phyloP scores from a whole-genome alignment of 371 early-diverging fungal genomes.

The Mortierella sp. region DNA sequence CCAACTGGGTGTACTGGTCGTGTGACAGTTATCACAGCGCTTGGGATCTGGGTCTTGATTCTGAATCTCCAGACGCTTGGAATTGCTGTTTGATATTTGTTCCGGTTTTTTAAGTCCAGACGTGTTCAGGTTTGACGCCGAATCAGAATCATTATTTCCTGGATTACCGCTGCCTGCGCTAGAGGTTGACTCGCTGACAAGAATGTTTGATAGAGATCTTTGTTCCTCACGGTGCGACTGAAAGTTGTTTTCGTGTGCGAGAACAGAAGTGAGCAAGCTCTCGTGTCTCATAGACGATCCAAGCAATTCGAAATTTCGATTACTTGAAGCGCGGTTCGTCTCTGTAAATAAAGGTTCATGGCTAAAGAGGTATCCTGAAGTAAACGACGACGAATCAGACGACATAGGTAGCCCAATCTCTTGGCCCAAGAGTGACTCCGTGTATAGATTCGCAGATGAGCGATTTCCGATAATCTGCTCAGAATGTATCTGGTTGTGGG shows the following conservation, averaged over 20 bases:
- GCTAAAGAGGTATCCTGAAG: not conserved
- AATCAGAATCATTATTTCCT: not conserved
- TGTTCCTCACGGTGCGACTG: not conserved
- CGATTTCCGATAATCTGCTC: not conserved
- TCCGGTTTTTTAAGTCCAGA: not conserved
- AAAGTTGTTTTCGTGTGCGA: not conserved
- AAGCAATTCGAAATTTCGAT: not conserved
- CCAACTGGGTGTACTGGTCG: conserved; percentile 42
- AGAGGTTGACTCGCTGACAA: not conserved
- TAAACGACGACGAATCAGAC: not conserved
- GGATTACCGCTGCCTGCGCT: not conserved
- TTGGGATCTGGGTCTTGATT: conserved; percentile 37
- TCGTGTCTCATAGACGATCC: not conserved
- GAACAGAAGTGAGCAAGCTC: not conserved
- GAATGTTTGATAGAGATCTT: not conserved
- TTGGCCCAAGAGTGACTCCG: not conserved
- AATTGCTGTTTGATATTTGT: not conserved
- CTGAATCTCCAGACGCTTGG: conserved; percentile 3
- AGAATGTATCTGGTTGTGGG: not conserved
- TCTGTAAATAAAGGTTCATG: not conserved
- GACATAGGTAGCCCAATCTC: not conserved
- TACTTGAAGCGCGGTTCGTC: not conserved
- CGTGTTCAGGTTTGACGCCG: not conserved
- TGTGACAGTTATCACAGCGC: conserved; percentile 34
- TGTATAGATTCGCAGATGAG: not conserved